A percentile compares a stretch with the other conserved stretches of the same genome.
phyloP scores from a whole-genome alignment of 2,329 filamentous ascomycete genomes.

The Plectosphaerella sp. region DNA sequence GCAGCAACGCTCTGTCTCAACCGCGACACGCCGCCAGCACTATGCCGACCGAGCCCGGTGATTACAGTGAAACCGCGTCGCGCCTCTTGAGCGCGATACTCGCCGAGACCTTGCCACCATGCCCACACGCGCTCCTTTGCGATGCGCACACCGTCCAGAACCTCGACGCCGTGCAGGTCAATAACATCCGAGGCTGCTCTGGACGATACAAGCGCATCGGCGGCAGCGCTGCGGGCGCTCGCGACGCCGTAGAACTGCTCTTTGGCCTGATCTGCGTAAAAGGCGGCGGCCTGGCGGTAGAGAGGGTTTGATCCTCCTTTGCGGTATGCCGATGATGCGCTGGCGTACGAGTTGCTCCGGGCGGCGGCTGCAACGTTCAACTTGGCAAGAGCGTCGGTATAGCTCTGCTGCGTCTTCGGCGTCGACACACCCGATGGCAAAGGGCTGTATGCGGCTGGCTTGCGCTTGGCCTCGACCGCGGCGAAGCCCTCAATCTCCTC shows the following conservation, averaged over 20 bases:
- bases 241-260: slow-evolving; percentile 56
- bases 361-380: slow-evolving; percentile 20
- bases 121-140: slow-evolving; percentile 58
- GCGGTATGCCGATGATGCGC: slow-evolving; percentile 36
- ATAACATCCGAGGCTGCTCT: slow-evolving; percentile 57
- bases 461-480: background rate
- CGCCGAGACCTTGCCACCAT: slow-evolving; percentile 76
- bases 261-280: slow-evolving; percentile 68
- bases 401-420: slow-evolving; percentile 3
- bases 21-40: slow-evolving; percentile 67
- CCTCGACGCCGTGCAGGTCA: slow-evolving; percentile 81
- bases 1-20: slow-evolving; percentile 77
- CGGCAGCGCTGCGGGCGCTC: slow-evolving; percentile 57
- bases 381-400: slow-evolving; percentile 12
- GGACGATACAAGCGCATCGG: slow-evolving; percentile 65
- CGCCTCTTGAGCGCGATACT: slow-evolving; percentile 48
- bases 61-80: slow-evolving; percentile 65
- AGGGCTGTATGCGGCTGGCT: background rate
- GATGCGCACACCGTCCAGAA: slow-evolving; percentile 77
- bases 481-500: slow-evolving; percentile 22
- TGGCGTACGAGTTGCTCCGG: slow-evolving; percentile 24
- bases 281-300: slow-evolving; percentile 70
- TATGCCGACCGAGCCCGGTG: slow-evolving; percentile 78
- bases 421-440: background rate
- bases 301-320: slow-evolving; percentile 63